Percentiles rank a stretch among this genome's conserved stretches.
These are phyloP conservation scores for Pseudogymnoascus destructans DNA, from an alignment of 2,329 filamentous ascomycete genomes.

Conservation along the genomic window DNA sequence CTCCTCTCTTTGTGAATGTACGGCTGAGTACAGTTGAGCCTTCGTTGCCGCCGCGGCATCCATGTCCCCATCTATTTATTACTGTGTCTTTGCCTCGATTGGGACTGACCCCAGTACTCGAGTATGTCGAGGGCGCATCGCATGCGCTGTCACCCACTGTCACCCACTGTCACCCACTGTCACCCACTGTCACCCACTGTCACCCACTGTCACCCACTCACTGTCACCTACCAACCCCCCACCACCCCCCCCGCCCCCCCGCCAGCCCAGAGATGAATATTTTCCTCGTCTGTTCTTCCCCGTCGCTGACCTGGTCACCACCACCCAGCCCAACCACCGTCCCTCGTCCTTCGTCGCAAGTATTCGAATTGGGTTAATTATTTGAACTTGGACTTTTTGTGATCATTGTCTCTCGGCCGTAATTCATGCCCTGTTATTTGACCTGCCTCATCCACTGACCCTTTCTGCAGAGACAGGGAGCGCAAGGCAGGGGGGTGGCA, in stretches of 20 bases:
- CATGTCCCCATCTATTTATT: constrained; percentile 8
- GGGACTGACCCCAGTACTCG: background rate
- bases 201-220: background rate
- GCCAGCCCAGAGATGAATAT: background rate
- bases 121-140: background rate
- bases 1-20: background rate
- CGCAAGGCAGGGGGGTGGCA: constrained; percentile 1
- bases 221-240: background rate
- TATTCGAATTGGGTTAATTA: background rate
- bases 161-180: too few species aligned
- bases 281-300: background rate
- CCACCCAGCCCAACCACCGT: too few species aligned
- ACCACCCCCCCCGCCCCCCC: background rate
- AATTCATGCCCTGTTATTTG: background rate
- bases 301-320: background rate
- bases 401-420: background rate
- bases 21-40: too few species aligned
- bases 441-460: background rate
- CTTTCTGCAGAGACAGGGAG: background rate
- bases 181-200: background rate
- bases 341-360: background rate
- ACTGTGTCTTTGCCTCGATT: constrained; percentile 5
- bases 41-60: background rate
- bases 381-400: background rate
- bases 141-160: constrained; percentile 1